These are phyloP conservation scores for Stagonosporopsis tanaceti DNA, from an alignment of 2,329 filamentous ascomycete species.

Conservation along the genomic window DNA sequence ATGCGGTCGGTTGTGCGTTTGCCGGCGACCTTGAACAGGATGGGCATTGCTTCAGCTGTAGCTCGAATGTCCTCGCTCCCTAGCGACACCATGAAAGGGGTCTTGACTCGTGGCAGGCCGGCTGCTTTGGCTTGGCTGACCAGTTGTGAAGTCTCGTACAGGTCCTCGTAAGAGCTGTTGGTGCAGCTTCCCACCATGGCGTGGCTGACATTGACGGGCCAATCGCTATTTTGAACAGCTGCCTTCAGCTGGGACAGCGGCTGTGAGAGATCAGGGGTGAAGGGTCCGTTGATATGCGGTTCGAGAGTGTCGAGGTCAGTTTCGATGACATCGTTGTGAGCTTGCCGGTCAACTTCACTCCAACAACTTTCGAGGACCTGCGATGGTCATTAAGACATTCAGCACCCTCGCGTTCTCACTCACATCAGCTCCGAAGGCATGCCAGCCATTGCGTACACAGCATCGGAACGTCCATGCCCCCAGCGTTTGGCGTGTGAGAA, in stretches of 20 bases:
- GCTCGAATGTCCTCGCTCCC: conserved; percentile 49
- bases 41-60: conserved; percentile 39
- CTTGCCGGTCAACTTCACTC: conserved; percentile 42
- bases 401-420: neutral
- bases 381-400: neutral
- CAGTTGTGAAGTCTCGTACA: conserved; percentile 41
- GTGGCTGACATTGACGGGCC: conserved; percentile 42
- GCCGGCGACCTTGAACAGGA: conserved; percentile 48
- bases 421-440: conserved; percentile 48
- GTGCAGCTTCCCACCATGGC: conserved; percentile 49
- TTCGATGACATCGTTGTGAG: conserved; percentile 50
- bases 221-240: conserved; percentile 36
- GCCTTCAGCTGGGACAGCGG: conserved; percentile 43
- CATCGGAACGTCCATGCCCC: conserved; percentile 75
- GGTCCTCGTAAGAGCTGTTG: conserved; percentile 50
- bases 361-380: conserved; percentile 40
- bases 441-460: conserved; percentile 41
- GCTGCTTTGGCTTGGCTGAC: conserved; percentile 42
- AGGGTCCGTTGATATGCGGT: conserved; percentile 49
- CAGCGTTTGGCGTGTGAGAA: conserved; percentile 96
- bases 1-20: conserved; percentile 55
- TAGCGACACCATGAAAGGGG: conserved; percentile 43
- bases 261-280: conserved; percentile 47
- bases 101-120: conserved; percentile 39
- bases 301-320: conserved; percentile 47